Evolutionary conservation across 805 yeast species (phyloP).

Genomic region (Kluyveromyces nonfermentans): DNA sequence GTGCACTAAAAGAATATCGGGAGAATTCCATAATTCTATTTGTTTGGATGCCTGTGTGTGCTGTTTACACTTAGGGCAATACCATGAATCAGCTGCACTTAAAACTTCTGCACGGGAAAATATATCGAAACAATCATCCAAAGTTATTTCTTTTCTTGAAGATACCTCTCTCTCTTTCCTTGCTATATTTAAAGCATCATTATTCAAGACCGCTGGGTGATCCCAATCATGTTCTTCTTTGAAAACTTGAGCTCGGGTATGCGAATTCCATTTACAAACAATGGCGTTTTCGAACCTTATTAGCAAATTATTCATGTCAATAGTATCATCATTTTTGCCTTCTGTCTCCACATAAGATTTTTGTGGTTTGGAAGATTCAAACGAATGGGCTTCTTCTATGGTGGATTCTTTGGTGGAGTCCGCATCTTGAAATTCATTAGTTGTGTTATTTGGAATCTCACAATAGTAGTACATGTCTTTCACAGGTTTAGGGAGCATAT

Average conservation of each 20-base stretch:
- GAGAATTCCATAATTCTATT: conserved; percentile 87
- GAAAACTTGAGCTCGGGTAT: conserved; percentile 43
- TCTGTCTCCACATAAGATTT: background rate
- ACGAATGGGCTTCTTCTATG: background rate
- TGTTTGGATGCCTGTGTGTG: conserved; percentile 87
- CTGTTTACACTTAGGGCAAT: conserved; percentile 81
- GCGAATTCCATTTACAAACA: conserved; percentile 60
- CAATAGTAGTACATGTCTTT: conserved; percentile 20
- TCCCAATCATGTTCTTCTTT: conserved; percentile 47
- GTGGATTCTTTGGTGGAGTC: background rate
- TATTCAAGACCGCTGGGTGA: conserved; percentile 38
- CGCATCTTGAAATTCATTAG: background rate
- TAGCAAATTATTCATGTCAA: background rate
- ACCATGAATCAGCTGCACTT: conserved; percentile 88
- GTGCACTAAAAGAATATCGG: conserved; percentile 84
- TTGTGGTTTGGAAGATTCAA: background rate
- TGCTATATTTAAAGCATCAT: conserved; percentile 45
- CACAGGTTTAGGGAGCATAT: conserved; percentile 10
- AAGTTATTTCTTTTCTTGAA: conserved; percentile 36
- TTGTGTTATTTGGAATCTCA: background rate
- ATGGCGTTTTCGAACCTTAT: conserved; percentile 25
- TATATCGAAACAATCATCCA: conserved; percentile 64
- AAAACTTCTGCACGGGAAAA: conserved; percentile 78
- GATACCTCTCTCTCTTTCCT: conserved; percentile 25
- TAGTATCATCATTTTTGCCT: background rate